Evolutionary conservation across 2,329 filamentous ascomycete species (phyloP), one percentile per base, ranked within the genome.

Genomic region (Stachybotrys echinatus): DNA sequence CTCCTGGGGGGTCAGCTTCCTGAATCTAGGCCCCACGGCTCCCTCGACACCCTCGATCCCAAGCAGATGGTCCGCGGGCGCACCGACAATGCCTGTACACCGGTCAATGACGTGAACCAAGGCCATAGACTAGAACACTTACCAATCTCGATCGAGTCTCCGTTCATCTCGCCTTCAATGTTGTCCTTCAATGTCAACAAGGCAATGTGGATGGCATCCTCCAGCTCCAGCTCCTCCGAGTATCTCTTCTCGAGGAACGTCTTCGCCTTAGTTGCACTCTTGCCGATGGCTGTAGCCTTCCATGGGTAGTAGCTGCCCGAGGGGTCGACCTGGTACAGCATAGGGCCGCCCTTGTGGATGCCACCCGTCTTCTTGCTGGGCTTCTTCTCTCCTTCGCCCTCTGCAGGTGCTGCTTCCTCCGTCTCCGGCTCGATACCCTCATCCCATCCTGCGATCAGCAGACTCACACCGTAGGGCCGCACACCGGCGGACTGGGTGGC

Each of bases 221-320:
- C 94, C 55, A 99, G 77, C 79, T 99, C 94, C 65, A 99, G 74
- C 39, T 92, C 92, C 68, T 99, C 94, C 5, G 92, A 96, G 75
- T 97, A 99, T 73, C 94, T 81, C 85, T 99, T 99, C 81, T 99
- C 94, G 68, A 99, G 74, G 76, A 99, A 99, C 0, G 94, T 99
- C 84, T 99, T 99, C 50, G 94, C 94, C 64, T 91, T 95, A 39
- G 94, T 96, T 48, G 94, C 94, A 66, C 92, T 95, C 83, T 99
- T 99, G 65, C 94, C 94, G 65, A 99, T 99, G 48, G 94, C 94
- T 45, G 94, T 99, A 40, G 94, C 94, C 79, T 99, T 99, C 94
- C 94, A 99, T 4, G 94, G 94, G 70, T 96, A 99, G 70, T 99
- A 99, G 70, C 89, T 95, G 60, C 94, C 94, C 57, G 90, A 96